Conservation (phyloP, 2,329 filamentous ascomycete species). For the Microsporum canis region DNA sequence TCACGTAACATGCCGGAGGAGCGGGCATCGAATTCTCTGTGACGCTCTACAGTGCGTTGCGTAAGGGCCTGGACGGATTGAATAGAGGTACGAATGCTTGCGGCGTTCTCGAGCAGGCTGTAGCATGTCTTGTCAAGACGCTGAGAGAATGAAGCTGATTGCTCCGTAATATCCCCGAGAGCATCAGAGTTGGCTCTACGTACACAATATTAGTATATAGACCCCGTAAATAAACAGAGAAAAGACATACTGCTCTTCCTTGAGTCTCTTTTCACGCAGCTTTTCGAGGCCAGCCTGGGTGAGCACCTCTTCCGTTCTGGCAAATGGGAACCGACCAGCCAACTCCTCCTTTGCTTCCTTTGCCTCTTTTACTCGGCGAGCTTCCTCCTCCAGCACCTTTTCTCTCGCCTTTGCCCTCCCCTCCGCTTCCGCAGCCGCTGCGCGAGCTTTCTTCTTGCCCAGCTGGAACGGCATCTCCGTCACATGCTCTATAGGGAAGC, state of each 20-base stretch:
- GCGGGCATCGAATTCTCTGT: slow-evolving; percentile 30
- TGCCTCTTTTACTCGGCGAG: not conserved
- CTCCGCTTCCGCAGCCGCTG: not conserved
- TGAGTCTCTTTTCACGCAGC: slow-evolving; percentile 56
- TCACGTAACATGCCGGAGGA: slow-evolving; percentile 27
- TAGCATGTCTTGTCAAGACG: slow-evolving; percentile 40
- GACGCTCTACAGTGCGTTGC: slow-evolving; percentile 26
- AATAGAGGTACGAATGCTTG: slow-evolving; percentile 32
- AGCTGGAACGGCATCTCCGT: slow-evolving; percentile 1
- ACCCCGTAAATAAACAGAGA: not conserved
- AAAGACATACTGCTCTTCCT: slow-evolving; percentile 60
- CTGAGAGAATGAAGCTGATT: slow-evolving; percentile 35
- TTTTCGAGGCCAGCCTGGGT: slow-evolving; percentile 28
- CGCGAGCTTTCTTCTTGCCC: slow-evolving; percentile 3
- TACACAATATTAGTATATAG: not conserved
- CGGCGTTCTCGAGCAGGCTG: slow-evolving; percentile 36
- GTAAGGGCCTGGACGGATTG: slow-evolving; percentile 33
- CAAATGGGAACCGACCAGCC: slow-evolving; percentile 6
- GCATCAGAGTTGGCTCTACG: slow-evolving; percentile 20
- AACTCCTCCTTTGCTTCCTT: not conserved
- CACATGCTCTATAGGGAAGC: not conserved
- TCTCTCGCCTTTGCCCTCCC: not conserved
- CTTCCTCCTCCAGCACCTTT: not conserved
- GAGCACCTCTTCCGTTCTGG: slow-evolving; percentile 20
- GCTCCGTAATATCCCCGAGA: slow-evolving; percentile 27